Evolutionary conservation across 2,329 filamentous ascomycete species (phyloP).

Genomic region (Falciphora oryzae): DNA sequence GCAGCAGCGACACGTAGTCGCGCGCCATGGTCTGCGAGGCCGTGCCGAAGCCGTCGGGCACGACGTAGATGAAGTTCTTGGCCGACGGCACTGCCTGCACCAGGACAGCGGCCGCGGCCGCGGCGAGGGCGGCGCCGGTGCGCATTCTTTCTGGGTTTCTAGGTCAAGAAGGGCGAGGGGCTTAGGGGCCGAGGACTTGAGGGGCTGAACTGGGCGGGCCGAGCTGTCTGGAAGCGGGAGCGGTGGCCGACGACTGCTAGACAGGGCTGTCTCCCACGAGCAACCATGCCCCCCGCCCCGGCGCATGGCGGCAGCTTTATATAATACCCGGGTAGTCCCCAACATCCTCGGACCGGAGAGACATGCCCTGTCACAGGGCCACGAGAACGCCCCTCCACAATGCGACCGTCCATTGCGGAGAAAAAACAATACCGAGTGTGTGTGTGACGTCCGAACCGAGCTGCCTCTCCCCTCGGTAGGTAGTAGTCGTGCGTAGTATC

Average conservation of each 20-base stretch:
- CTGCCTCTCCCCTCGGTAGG: too few species aligned
- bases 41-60: slow-evolving; percentile 25
- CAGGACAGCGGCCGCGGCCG: background rate
- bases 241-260: too few species aligned
- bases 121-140: background rate
- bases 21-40: slow-evolving; percentile 26
- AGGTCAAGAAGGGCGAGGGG: too few species aligned
- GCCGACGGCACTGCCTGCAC: slow-evolving; percentile 11
- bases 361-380: background rate
- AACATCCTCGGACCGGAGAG: background rate
- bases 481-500: background rate
- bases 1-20: slow-evolving; percentile 19
- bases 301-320: background rate
- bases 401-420: background rate
- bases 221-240: background rate
- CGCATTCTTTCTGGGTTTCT: background rate
- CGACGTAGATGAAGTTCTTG: slow-evolving; percentile 29
- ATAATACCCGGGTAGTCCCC: background rate
- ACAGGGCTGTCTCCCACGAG: background rate
- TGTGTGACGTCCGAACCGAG: background rate
- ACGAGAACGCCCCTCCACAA: background rate
- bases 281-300: background rate
- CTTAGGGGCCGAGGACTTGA: too few species aligned
- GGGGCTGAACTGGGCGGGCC: background rate
- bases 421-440: background rate